Conservation (phyloP, 176 grass and related monocot species). For the Cenchrus purpureus region DNA sequence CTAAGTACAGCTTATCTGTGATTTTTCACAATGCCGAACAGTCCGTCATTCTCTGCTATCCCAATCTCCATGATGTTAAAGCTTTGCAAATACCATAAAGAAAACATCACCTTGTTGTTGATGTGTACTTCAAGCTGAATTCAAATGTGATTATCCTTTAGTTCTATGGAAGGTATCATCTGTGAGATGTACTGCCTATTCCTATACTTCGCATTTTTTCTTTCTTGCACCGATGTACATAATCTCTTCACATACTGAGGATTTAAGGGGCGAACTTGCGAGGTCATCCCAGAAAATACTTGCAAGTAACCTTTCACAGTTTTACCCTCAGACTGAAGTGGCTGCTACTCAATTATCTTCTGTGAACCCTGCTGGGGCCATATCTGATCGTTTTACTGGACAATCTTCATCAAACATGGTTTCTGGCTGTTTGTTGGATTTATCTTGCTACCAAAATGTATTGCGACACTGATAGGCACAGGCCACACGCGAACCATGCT, state of each 20-base stretch:
- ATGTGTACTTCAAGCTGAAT: neutral
- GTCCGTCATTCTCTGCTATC: too few relatives aligned
- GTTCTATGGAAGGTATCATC: neutral
- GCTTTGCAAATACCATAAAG: neutral
- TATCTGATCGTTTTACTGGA: constrained; percentile 61
- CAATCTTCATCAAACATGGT: constrained; percentile 49
- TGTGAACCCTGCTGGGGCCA: constrained; percentile 53
- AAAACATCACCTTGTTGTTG: neutral
- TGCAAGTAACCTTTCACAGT: constrained; percentile 85
- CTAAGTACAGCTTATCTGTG: too few relatives aligned
- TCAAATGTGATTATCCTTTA: neutral
- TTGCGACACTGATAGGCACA: neutral
- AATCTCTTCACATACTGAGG: constrained; percentile 88
- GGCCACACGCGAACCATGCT: neutral
- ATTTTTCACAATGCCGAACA: too few relatives aligned
- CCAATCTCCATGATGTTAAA: neutral
- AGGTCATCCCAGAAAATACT: constrained; percentile 97
- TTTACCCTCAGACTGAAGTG: constrained; percentile 61
- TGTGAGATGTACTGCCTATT: neutral
- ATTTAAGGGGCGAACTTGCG: constrained; percentile 83
- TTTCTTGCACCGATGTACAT: constrained; percentile 83
- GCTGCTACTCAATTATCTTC: constrained; percentile 58
- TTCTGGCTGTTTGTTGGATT: too few relatives aligned
- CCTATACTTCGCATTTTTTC: constrained; percentile 5
- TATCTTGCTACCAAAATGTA: too few relatives aligned